Conservation (phyloP, 176 grass and related monocot genomes). For the Musa troglodytarum region DNA sequence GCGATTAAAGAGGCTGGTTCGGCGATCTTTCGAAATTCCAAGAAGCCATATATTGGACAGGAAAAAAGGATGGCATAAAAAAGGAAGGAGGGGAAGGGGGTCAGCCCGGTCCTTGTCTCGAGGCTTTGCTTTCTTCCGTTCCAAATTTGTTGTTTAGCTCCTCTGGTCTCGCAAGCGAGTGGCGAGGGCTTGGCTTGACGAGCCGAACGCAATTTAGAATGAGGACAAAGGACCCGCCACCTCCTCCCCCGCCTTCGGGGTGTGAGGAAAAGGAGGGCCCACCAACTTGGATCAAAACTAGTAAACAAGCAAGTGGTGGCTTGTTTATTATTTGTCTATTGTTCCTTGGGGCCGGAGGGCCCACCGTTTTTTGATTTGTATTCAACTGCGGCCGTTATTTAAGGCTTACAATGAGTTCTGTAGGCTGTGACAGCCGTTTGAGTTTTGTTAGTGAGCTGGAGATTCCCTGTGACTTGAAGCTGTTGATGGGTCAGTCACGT, state of each 20-base stretch:
- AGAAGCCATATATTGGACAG: background rate
- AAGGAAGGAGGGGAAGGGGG: no score
- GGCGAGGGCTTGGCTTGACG: no score
- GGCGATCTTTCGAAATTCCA: background rate
- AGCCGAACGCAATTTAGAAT: background rate
- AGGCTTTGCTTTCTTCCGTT: background rate
- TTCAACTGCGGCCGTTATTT: background rate
- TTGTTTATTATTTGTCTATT: background rate
- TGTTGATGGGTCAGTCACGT: background rate
- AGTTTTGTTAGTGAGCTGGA: constrained; percentile 3
- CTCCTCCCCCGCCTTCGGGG: background rate
- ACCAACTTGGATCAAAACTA: background rate
- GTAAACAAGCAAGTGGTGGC: background rate
- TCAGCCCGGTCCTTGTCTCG: no score
- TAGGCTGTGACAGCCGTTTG: background rate
- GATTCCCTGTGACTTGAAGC: background rate
- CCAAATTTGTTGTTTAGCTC: constrained; percentile 19
- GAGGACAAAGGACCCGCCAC: constrained; percentile 14
- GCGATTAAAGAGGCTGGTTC: background rate
- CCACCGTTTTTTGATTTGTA: constrained; percentile 1
- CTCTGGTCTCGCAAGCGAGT: background rate
- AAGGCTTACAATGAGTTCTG: background rate
- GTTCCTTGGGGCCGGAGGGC: background rate
- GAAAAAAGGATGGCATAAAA: no score
- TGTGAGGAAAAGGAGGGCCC: background rate